Base-by-base conservation (phyloP, 139 green algal species). In the Penium margaritaceum region DNA sequence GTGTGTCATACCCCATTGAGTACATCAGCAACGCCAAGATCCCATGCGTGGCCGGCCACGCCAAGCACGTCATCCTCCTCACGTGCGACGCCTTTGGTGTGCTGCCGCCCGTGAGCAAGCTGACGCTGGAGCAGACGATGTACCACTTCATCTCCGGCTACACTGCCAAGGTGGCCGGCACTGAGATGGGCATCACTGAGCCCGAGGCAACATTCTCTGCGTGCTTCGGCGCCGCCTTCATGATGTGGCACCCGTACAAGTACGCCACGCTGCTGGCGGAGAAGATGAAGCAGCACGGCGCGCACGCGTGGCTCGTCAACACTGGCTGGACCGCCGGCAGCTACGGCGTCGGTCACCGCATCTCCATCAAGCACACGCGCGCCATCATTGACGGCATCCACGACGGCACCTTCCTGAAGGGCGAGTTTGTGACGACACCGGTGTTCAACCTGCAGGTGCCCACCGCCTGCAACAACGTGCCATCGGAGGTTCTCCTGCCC, bases 101-200 rank as follows among this genome's bases (percentile, higher is more conserved):
- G 71, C 86, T 97, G 77, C 91, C 91, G 0, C 91, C 91, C 15
- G 88, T 97, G 24, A 81, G 75, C 55, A 84, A 83, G 53, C 86
- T 97, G 17, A 93, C 84, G 15, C 78, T 74, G 32, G 89, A 92
- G 78, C 92, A 97, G 82, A 89, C 91, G 27, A 97, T 97, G 92
- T 98, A 97, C 82, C 90, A 95, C 76, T 98, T 97, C 78, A 89
- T 98, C 69, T 88, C 68, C 5, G 94, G 93, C 17, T 98, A 98
- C 89, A 98, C 93, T 1, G 88, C 91, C 65, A 60, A 60, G 51
- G 93, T 95, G 51, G 92, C 92, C 5, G 92, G 92, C 69, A 97
- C 92, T 2, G 92, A 97, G 84, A 72, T 89, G 80, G 92, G 93
- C 30, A 84, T 97, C 17, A 95, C 83, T 0, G 93, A 97, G 82